Conservation (phyloP, 106 monocot genomes). For the Amphibolis antarctica region DNA sequence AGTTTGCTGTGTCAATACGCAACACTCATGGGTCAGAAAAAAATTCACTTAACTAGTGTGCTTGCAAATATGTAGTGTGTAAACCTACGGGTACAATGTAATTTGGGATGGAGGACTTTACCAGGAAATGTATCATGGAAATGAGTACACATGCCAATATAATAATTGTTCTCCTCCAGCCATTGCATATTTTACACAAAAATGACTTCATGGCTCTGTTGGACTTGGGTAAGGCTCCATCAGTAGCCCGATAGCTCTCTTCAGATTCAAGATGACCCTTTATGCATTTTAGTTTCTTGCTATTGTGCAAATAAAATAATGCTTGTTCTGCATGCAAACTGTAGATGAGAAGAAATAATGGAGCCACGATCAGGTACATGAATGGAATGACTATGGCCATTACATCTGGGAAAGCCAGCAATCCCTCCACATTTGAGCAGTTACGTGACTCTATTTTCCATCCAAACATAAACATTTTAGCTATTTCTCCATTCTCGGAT, state of each 20-base stretch:
- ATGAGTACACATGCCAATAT: slow-evolving; percentile 32
- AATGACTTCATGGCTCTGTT: background rate
- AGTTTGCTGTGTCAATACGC: background rate
- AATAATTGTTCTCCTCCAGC: slow-evolving; percentile 25
- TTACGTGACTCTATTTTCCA: slow-evolving; percentile 30
- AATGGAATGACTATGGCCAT: slow-evolving; percentile 66
- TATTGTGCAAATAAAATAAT: slow-evolving; percentile 15
- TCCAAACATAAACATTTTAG: slow-evolving; percentile 45
- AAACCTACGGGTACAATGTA: background rate
- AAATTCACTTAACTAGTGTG: background rate
- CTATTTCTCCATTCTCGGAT: slow-evolving; percentile 47
- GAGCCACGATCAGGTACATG: slow-evolving; percentile 62
- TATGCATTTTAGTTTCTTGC: slow-evolving; percentile 7
- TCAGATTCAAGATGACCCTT: slow-evolving; percentile 1
- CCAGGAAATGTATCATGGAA: slow-evolving; percentile 46
- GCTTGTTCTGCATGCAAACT: slow-evolving; percentile 44
- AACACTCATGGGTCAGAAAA: background rate
- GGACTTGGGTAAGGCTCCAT: background rate
- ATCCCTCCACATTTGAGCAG: background rate
- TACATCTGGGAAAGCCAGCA: slow-evolving; percentile 40
- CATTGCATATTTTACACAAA: slow-evolving; percentile 3
- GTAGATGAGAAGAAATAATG: slow-evolving; percentile 50
- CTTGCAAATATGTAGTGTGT: background rate
- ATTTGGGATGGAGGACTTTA: slow-evolving; percentile 6
- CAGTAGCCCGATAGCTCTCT: background rate